phyloP scores from a whole-genome alignment of 768 basidiomycete genomes.

The Ramaria rubella region DNA sequence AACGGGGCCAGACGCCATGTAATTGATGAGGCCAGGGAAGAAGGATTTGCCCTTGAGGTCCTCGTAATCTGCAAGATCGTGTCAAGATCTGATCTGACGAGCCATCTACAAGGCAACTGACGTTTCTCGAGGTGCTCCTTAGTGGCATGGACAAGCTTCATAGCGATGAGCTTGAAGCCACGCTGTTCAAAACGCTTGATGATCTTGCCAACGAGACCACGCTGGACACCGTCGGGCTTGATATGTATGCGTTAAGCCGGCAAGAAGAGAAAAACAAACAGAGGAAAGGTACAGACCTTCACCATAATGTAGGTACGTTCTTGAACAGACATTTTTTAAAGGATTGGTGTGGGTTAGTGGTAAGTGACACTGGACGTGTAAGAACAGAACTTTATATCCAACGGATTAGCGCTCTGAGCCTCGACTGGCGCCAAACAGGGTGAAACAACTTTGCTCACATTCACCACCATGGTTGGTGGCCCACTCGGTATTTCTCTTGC shows the following conservation, averaged over 20 bases:
- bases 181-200: conserved; percentile 95
- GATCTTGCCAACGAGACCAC: conserved; percentile 92
- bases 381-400: background rate
- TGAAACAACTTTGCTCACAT: background rate
- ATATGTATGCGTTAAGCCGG: background rate
- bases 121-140: conserved; percentile 87
- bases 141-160: conserved; percentile 82
- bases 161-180: conserved; percentile 93
- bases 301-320: conserved; percentile 99
- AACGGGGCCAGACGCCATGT: conserved; percentile 95
- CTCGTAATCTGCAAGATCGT: conserved; percentile 66
- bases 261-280: background rate
- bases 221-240: conserved; percentile 98
- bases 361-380: conserved; percentile 14
- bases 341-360: conserved; percentile 15
- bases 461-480: conserved; percentile 12
- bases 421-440: background rate
- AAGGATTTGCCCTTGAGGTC: conserved; percentile 92
- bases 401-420: background rate
- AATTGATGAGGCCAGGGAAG: conserved; percentile 94
- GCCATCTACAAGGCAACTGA: conserved; percentile 25
- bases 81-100: conserved; percentile 4
- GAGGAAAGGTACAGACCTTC: conserved; percentile 60
- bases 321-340: conserved; percentile 50
- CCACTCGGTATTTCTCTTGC: conserved; percentile 71